Evolutionary conservation across 176 grass and related monocot genomes (phyloP).

Genomic region (Aegilops speltoides): DNA sequence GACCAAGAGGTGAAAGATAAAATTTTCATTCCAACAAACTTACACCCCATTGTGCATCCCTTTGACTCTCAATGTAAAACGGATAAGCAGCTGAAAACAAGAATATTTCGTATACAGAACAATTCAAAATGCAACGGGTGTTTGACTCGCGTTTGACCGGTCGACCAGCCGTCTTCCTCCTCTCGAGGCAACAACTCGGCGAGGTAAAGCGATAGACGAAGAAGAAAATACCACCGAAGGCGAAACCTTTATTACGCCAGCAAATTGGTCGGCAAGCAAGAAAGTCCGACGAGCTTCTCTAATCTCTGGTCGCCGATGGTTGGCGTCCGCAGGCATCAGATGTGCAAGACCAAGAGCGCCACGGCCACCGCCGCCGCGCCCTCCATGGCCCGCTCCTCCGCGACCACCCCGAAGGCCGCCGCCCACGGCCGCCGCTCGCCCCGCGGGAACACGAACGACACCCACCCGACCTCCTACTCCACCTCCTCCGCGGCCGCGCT

Average conservation of each 20-base stretch:
- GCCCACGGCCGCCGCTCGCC: not conserved
- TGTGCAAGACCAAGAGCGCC: conserved; percentile 79
- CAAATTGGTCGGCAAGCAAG: not conserved
- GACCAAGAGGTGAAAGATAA: no score
- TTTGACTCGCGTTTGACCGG: not conserved
- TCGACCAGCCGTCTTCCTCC: not conserved
- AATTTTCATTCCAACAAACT: no score
- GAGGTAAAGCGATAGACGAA: not conserved
- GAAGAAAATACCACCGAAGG: not conserved
- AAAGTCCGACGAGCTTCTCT: not conserved
- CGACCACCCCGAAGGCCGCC: not conserved
- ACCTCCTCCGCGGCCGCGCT: conserved; percentile 25
- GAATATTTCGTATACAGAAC: not conserved
- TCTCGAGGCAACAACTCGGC: not conserved
- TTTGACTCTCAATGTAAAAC: no score
- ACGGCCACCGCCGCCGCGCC: conserved; percentile 25
- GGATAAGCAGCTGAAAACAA: no score
- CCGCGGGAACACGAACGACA: not conserved
- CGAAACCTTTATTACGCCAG: not conserved
- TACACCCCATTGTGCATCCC: no score
- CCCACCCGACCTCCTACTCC: conserved; percentile 11
- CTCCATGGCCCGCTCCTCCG: not conserved
- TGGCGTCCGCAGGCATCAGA: conserved; percentile 12
- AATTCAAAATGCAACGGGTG: not conserved
- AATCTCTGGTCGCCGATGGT: not conserved